Evolutionary conservation across 1,139 yeast species (phyloP), one percentile per base, ranked within the genome.

Genomic region (Taiozyma sp.): DNA sequence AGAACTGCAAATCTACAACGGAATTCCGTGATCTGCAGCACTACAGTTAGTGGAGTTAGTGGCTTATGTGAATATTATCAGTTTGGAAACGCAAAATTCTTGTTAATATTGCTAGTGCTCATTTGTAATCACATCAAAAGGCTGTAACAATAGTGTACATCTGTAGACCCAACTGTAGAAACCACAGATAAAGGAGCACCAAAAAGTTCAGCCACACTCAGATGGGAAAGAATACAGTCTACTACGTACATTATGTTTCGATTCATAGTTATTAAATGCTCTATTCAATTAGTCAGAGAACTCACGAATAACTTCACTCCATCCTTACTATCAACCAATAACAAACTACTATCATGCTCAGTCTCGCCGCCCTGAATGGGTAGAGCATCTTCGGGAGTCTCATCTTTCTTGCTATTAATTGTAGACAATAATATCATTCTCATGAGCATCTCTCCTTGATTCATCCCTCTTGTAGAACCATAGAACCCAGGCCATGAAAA

Each of bases 391-490:
- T 51, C 51, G 1, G 43, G 58, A 19, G 52, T 50, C n/a, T 52
- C 58, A 8, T 56, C 65, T 28, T 42, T 50, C 14, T 54, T 49
- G 50, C 76, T 71, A 12, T 51, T n/a, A n/a, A n/a, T n/a, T 43
- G 22, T 41, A 51, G 8, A 75, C 49, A 23, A 67, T 62, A 47
- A 76, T 75, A 8, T 80, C 82, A 54, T 79, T 77, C 29, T 70
- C 73, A 45, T 66, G 59, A 7, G 82, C 80, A 50, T 70, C 60
- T 43, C 58, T 58, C 48, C 72, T 68, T n/a, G n/a, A n/a, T 60
- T 79, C 83, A 51, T 75, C 72, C n/a, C n/a, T n/a, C n/a, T n/a
- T n/a, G n/a, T n/a, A n/a, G 53, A 75, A 67, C 52, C 65, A 71
- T 54, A 75, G 71, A 9, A 71, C 80, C 22, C 73, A 13, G 9